phyloP scores from a whole-genome alignment of 352 stramenopile genomes.

The Globisporangium splendens region DNA sequence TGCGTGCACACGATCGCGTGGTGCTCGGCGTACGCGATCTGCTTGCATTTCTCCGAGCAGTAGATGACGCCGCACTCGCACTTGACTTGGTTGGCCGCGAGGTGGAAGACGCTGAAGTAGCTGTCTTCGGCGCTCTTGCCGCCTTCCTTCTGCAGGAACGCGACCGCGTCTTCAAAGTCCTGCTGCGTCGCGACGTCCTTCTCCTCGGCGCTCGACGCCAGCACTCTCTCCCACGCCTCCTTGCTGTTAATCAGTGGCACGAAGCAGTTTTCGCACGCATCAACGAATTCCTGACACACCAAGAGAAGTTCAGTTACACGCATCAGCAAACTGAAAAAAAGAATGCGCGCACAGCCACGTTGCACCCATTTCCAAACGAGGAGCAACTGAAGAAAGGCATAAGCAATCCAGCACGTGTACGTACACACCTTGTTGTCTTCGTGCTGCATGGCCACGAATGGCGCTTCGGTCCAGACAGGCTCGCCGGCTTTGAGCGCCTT shows the following conservation, averaged over 20 bases:
- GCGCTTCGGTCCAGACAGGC: slow-evolving; percentile 52
- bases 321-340: slow-evolving; percentile 6
- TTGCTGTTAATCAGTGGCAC: slow-evolving; percentile 67
- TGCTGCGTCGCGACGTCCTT: slow-evolving; percentile 39
- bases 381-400: neutral
- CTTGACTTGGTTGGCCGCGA: slow-evolving; percentile 49
- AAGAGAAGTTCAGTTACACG: slow-evolving; percentile 6
- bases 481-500: slow-evolving; percentile 57
- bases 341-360: neutral
- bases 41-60: slow-evolving; percentile 77
- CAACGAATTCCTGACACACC: slow-evolving; percentile 44
- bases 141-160: slow-evolving; percentile 62
- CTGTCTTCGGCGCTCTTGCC: slow-evolving; percentile 59
- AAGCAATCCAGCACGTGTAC: neutral
- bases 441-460: slow-evolving; percentile 71
- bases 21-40: slow-evolving; percentile 61
- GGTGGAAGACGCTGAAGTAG: slow-evolving; percentile 68
- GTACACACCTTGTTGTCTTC: slow-evolving; percentile 64
- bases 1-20: slow-evolving; percentile 79
- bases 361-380: neutral
- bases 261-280: slow-evolving; percentile 81
- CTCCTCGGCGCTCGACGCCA: slow-evolving; percentile 31
- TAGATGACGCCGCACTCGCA: slow-evolving; percentile 80
- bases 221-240: slow-evolving; percentile 50
- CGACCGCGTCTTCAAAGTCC: slow-evolving; percentile 57